Base-by-base conservation (phyloP, 2,329 filamentous ascomycete species). In the Talaromyces sp. region DNA sequence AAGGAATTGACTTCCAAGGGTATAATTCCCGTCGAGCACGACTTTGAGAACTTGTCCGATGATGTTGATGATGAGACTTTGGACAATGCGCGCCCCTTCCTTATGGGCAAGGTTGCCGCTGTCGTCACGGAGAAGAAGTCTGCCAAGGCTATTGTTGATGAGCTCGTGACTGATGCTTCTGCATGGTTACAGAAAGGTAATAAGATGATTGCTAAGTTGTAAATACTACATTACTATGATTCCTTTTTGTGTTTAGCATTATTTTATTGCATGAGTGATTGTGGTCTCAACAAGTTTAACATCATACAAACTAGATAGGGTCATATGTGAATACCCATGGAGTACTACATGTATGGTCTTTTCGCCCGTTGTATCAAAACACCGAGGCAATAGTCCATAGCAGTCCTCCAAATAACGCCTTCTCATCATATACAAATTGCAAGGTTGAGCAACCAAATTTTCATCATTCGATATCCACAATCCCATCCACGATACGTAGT, bases 91-190 rank as follows among this genome's bases (percentile, higher is more conserved):
- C 86, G 92, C 66, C 93, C 93, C 15, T 96, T 88, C 84, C 81
- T 97, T 72, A 99, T 99, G 95, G 95, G 95, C 78, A 96, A 98
- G 86, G 94, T 91, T 67, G 91, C 95, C 43, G 94, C 95, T 33
- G 92, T 97, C 37, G 91, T 95, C 64, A 95, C 94, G 75, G 93
- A 98, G 82, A 90, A 89, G 84, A 96, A 96, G 88, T 83, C 86
- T 45, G 95, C 95, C 68, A 96, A 93, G 86, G 91, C 80, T 19
- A 94, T 99, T 67, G 90, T 99, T 45, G 95, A 99, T 74, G 95
- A 99, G 83, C 90, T 99, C 72, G 91, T 99, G 68, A 80, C 82
- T 61, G 93, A 96, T 75, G 95, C 93, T 47, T 88, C 91, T 66
- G 84, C 83, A 67, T 86, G 85, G 78, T 78, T 97, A 71, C 83